Conservation (phyloP, 441 rosid species). For the Euphorbia corollata region DNA sequence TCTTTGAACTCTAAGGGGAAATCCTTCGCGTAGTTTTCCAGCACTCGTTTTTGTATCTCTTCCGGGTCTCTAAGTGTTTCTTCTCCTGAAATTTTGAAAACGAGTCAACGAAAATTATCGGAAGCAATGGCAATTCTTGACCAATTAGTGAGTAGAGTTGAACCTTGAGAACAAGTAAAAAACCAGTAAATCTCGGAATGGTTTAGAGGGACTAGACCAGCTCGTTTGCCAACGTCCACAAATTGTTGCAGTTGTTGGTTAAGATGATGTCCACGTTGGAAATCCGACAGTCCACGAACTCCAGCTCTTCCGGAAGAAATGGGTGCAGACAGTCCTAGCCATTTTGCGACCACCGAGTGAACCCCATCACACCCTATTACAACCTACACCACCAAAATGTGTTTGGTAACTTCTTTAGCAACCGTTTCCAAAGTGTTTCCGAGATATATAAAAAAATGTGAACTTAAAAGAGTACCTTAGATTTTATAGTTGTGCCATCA, state of each 20-base stretch:
- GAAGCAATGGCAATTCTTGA: too few relatives aligned
- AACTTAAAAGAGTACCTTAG: constrained; percentile 27
- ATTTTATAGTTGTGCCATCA: constrained; percentile 36
- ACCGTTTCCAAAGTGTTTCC: not conserved
- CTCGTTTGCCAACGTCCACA: constrained; percentile 25
- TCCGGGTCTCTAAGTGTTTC: constrained; percentile 21
- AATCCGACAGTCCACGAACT: constrained; percentile 30
- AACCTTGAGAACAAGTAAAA: constrained; percentile 17
- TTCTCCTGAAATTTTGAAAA: not conserved
- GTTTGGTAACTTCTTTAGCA: too few relatives aligned
- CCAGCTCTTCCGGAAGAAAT: constrained; percentile 30
- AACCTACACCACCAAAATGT: not conserved
- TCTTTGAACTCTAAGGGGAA: constrained; percentile 25
- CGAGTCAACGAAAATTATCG: too few relatives aligned
- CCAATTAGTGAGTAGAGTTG: not conserved
- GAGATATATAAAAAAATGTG: not conserved
- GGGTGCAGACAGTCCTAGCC: constrained; percentile 31
- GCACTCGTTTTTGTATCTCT: constrained; percentile 22
- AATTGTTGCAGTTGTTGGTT: constrained; percentile 15
- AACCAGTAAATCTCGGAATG: constrained; percentile 34
- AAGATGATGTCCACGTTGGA: constrained; percentile 34
- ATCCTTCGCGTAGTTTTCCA: constrained; percentile 19
- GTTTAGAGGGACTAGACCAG: constrained; percentile 27
- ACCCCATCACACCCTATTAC: constrained; percentile 51
- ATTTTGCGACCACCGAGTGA: constrained; percentile 33